Evolutionary conservation across 2,329 filamentous ascomycete species (phyloP), one percentile per base, ranked within the genome.

Genomic region (Penicillium sp.): DNA sequence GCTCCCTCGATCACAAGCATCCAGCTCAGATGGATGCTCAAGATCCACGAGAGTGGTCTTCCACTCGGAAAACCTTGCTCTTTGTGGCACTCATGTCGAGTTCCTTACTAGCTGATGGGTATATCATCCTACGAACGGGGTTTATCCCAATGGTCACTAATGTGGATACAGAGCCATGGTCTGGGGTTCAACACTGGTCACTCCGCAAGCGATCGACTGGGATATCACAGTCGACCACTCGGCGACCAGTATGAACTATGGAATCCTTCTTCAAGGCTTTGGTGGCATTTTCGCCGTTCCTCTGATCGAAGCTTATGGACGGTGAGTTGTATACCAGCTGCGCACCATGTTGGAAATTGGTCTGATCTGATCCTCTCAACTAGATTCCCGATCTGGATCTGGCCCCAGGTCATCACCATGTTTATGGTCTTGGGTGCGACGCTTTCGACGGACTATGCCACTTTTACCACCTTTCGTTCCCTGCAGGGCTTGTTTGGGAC

Each of bases 321-420:
- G 77, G 77, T 71, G 63, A 39, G 57, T 53, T 11, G n/a, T 9
- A 43, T 8, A 39, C n/a, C 8, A 1, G 19, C 19, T 39, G 35
- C 4, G 16, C 35, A 35, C 6, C 9, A 3, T 11, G 5, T 23
- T 50, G 42, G 23, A n/a, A 27, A 50, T 4, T 57, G 25, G 61
- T 21, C 19, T 57, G 25, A 60, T 21, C 19, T 42, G 35, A 13
- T 33, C 16, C 16, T 50, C 2, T 54, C 57, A 6, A 14, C 54
- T 25, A 75, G 77, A 42, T 71, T 76, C 21, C 77, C 77, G 1
- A 66, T 78, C 39, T 75, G 76, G 71, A 66, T 78, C 42, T 79
- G 75, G 76, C 71, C 75, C 2, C 74, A 76, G 50, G 53, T 76
- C 3, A 64, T 76, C 43, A 71, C 74, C 4, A 70, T 72, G 59